Base-by-base conservation (phyloP, 108 stramenopile species). In the Schizochytrium sp. region DNA sequence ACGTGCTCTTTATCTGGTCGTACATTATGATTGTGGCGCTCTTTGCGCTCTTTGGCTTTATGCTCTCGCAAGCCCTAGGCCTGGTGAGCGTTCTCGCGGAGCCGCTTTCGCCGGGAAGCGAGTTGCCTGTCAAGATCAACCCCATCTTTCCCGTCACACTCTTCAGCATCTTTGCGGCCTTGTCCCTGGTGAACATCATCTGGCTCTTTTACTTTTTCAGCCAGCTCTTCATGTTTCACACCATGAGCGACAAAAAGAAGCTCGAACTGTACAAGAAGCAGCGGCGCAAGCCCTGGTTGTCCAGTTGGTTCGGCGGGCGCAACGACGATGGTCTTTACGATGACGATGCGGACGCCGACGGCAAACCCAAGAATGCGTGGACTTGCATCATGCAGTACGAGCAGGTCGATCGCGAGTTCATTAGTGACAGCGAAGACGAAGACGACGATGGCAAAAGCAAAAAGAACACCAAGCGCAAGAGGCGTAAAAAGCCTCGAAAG, bases 1-100 rank as follows among this genome's bases (percentile, higher is more conserved):
- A 83, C 76, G 76, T 83, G 45, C 76, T 83, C 76, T 83, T 83
- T 4, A 53, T 83, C 48, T 83, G 76, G 76, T 83, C 51, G n/a
- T 83, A 83, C 76, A 47, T 83, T 45, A 53, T 83, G 48, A 53
- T 53, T 23, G 48, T 83, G 6, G 76, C 51, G 51, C 51, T 83
- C 23, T 47, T 83, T 47, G 76, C 76, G 51, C 51, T 83, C 76
- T 83, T 83, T 53, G 45, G 45, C 4, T 83, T 53, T 4, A 21
- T 53, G 51, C 45, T 83, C 76, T 83, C 76, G 14, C 76, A 83
- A 45, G 76, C 76, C 18, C 76, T 83, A 43, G 51, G 76, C 76
- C 51, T 83, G 6, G 76, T 83, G 16, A 53, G 48, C 23, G 23
- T 83, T 34, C 51, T 83, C 16, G 76, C 76, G 12, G 76, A 83